These are phyloP conservation scores for Thielaviopsis punctulata DNA, from an alignment of 2,329 filamentous ascomycete genomes.

Conservation along the genomic window DNA sequence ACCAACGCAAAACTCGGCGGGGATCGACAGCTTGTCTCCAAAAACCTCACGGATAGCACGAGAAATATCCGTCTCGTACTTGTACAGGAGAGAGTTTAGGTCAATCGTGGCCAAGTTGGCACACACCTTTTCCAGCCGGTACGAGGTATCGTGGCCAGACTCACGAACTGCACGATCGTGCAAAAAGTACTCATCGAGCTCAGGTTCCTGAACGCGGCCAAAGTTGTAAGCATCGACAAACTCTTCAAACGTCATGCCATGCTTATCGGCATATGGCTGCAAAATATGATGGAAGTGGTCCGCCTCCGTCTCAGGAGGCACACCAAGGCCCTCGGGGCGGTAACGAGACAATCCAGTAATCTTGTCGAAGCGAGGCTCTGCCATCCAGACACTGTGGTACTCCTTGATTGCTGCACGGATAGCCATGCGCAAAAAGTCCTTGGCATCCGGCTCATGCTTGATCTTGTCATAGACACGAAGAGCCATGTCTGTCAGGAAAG, in stretches of 20 bases:
- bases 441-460: constrained; percentile 62
- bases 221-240: constrained; percentile 84
- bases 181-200: constrained; percentile 86
- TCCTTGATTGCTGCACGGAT: constrained; percentile 92
- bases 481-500: constrained; percentile 95
- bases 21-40: constrained; percentile 64
- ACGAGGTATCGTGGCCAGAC: constrained; percentile 91
- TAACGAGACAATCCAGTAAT: constrained; percentile 71
- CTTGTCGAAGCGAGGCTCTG: constrained; percentile 59
- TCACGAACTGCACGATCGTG: constrained; percentile 93
- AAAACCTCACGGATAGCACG: constrained; percentile 73
- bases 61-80: constrained; percentile 90
- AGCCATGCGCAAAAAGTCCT: constrained; percentile 64
- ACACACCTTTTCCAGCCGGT: constrained; percentile 75
- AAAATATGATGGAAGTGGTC: constrained; percentile 74
- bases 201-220: constrained; percentile 59
- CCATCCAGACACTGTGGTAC: constrained; percentile 79
- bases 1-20: constrained; percentile 61
- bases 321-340: constrained; percentile 63
- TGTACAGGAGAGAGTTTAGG: constrained; percentile 86
- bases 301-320: constrained; percentile 82
- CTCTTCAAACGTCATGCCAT: constrained; percentile 63
- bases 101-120: constrained; percentile 87
- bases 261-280: constrained; percentile 65
- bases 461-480: constrained; percentile 87